Conservation (phyloP, 169 alveolate genomes). For the Cryptosporidium sp. region DNA sequence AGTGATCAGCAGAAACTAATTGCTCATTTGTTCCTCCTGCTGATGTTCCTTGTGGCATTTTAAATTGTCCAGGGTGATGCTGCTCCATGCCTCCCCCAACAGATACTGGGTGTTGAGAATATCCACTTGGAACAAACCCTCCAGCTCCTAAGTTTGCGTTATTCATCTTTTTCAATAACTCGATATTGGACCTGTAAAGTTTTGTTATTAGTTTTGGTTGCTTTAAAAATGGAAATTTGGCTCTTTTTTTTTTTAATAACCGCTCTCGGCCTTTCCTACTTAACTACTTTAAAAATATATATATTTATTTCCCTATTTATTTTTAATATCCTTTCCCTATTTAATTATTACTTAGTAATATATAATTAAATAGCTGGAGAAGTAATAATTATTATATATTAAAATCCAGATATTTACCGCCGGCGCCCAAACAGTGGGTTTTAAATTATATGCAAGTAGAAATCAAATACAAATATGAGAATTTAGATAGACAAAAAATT, state of each 20-base stretch:
- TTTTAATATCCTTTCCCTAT: not conserved
- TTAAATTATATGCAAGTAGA: not conserved
- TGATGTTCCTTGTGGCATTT: constrained; percentile 34
- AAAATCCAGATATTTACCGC: constrained; percentile 33
- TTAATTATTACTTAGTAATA: not conserved
- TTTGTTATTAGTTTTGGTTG: not conserved
- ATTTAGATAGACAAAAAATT: not conserved
- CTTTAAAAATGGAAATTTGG: constrained; percentile 9
- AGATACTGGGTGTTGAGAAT: constrained; percentile 69
- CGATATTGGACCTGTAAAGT: not conserved
- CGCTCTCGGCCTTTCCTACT: not conserved
- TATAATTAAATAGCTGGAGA: constrained; percentile 8
- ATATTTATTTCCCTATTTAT: not conserved
- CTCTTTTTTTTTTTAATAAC: constrained; percentile 4
- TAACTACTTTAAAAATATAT: not conserved
- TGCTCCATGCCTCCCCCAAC: constrained; percentile 70
- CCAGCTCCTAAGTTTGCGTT: constrained; percentile 64
- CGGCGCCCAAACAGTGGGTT: constrained; percentile 10
- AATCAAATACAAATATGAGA: too few species aligned
- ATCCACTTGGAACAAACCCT: constrained; percentile 69
- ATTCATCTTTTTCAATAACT: constrained; percentile 14
- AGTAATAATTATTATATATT: not conserved
- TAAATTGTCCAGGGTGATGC: constrained; percentile 69
- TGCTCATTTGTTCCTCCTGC: constrained; percentile 38
- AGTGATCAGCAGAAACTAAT: constrained; percentile 60